phyloP scores from a whole-genome alignment of 495 filamentous ascomycete species.

The Trichoderma orchidacearum region DNA sequence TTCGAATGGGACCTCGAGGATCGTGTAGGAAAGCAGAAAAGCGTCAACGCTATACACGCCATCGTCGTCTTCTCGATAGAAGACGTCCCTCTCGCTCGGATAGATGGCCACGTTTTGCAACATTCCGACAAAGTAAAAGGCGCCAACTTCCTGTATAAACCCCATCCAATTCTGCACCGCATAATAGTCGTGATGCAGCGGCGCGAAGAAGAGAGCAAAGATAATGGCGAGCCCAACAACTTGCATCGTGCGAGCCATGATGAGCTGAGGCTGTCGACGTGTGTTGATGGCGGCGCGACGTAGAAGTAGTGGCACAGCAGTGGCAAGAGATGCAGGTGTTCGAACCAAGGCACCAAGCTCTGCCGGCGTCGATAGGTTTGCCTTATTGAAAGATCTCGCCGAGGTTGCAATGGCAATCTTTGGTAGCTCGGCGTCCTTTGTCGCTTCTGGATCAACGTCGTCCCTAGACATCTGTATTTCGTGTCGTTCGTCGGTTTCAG shows the following conservation, averaged over 20 bases:
- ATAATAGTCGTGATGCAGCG: constrained; percentile 50
- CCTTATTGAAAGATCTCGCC: constrained; percentile 10
- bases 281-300: constrained; percentile 53
- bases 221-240: constrained; percentile 52
- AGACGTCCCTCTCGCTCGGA: constrained; percentile 52
- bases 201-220: constrained; percentile 57
- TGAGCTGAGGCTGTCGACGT: constrained; percentile 45
- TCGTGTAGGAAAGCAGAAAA: constrained; percentile 54
- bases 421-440: neutral
- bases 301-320: constrained; percentile 49
- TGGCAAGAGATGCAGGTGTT: constrained; percentile 42
- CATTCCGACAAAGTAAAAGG: constrained; percentile 68
- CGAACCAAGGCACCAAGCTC: constrained; percentile 53
- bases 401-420: neutral
- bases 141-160: constrained; percentile 53
- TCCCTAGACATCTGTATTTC: neutral
- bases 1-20: constrained; percentile 57
- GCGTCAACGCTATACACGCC: constrained; percentile 50
- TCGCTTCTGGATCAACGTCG: neutral
- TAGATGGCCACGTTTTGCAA: constrained; percentile 65
- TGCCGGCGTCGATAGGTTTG: constrained; percentile 46
- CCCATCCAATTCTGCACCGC: constrained; percentile 58
- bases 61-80: constrained; percentile 59
- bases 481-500: neutral
- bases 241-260: constrained; percentile 54